phyloP scores from a whole-genome alignment of 2,329 filamentous ascomycete genomes.

The Diaporthe batatas region DNA sequence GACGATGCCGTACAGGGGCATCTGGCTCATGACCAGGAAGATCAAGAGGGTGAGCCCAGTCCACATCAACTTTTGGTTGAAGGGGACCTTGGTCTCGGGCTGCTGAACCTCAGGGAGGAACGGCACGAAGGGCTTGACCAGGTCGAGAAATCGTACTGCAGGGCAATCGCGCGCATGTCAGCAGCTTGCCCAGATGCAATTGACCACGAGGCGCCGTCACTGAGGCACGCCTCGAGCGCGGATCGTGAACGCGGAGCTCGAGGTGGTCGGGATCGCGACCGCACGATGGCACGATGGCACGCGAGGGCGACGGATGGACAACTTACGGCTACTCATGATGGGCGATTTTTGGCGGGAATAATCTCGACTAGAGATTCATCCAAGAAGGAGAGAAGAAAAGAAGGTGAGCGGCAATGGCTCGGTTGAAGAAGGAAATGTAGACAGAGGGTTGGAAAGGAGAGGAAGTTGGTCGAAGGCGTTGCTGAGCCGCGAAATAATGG shows the following conservation, averaged over 20 bases:
- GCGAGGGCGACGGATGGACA: conserved; percentile 17
- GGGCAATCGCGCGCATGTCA: conserved; percentile 43
- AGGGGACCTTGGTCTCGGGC: conserved; percentile 97
- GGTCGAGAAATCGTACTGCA: conserved; percentile 97
- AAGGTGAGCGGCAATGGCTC: conserved; percentile 51
- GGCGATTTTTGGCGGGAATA: conserved; percentile 47
- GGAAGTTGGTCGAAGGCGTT: conserved; percentile 39
- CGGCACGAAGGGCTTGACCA: conserved; percentile 99
- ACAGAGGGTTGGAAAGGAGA: conserved; percentile 46
- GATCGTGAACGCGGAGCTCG: conserved; percentile 36
- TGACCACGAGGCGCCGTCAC: conserved; percentile 32
- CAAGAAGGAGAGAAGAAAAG: conserved; percentile 48
- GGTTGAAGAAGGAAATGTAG: conserved; percentile 44
- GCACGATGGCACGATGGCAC: conserved; percentile 26
- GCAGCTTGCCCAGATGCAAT: conserved; percentile 34
- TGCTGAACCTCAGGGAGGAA: conserved; percentile 99
- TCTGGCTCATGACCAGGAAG: conserved; percentile 99
- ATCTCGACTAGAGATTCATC: conserved; percentile 45
- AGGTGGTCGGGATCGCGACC: conserved; percentile 28
- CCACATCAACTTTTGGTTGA: conserved; percentile 99
- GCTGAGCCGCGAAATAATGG: conserved; percentile 29
- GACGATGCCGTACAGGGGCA: conserved; percentile 99
- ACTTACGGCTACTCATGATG: conserved; percentile 71
- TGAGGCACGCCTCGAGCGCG: conserved; percentile 36
- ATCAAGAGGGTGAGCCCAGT: conserved; percentile 94